Percentiles rank a stretch among this genome's conserved stretches.
These are phyloP conservation scores for Xerocomus brunneocitrinus DNA, from an alignment of 768 basidiomycete genomes.

Conservation along the genomic window DNA sequence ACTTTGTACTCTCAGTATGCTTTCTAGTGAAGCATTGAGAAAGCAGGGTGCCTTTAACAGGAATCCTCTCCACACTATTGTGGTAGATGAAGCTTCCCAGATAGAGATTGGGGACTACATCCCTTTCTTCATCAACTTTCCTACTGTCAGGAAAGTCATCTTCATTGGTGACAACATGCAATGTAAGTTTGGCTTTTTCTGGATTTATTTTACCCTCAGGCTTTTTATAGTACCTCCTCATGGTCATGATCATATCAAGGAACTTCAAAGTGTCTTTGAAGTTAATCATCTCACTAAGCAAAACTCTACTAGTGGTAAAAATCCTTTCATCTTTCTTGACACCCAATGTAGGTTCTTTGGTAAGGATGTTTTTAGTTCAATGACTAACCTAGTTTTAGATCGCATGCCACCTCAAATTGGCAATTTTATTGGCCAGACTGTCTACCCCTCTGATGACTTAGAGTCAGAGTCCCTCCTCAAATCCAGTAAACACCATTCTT, in stretches of 20 bases:
- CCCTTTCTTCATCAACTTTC: conserved; percentile 32
- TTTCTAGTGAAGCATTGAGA: conserved; percentile 40
- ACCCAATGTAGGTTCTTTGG: conserved; percentile 59
- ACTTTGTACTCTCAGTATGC: conserved; percentile 75
- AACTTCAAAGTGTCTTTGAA: conserved; percentile 76
- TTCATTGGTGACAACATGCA: conserved; percentile 70
- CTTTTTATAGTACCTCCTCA: conserved; percentile 63
- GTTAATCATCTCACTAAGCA: conserved; percentile 48
- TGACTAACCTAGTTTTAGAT: conserved; percentile 40
- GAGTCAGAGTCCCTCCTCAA: conserved; percentile 34
- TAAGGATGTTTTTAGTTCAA: not conserved
- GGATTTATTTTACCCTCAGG: conserved; percentile 26
- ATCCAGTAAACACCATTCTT: conserved; percentile 47
- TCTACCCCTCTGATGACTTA: conserved; percentile 52
- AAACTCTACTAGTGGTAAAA: conserved; percentile 17
- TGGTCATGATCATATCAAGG: conserved; percentile 65
- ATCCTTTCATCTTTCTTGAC: conserved; percentile 51
- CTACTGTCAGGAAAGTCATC: conserved; percentile 46
- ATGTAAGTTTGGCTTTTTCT: conserved; percentile 38
- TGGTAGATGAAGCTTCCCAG: conserved; percentile 67
- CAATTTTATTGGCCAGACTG: conserved; percentile 57
- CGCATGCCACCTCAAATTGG: conserved; percentile 84
- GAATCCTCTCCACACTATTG: conserved; percentile 42
- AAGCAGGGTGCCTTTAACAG: conserved; percentile 17
- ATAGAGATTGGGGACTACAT: conserved; percentile 55